Conservation (phyloP, 495 filamentous ascomycete genomes). For the Talaromyces proteolyticus region DNA sequence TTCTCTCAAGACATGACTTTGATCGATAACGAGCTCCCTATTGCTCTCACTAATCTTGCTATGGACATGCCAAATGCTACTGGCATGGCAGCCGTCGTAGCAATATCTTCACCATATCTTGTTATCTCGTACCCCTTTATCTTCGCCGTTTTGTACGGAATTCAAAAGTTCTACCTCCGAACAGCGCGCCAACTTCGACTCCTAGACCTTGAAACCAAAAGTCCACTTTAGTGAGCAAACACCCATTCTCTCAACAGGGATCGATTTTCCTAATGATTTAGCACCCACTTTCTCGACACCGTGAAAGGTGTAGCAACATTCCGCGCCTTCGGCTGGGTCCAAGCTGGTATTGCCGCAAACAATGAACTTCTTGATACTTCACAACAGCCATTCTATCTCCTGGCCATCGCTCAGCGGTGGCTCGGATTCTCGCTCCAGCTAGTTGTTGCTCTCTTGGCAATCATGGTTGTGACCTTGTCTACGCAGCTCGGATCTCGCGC, state of each 20-base stretch:
- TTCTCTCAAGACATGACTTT: conserved; percentile 40
- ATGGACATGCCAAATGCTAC: conserved; percentile 8
- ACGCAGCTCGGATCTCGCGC: conserved; percentile 15
- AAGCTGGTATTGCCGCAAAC: conserved; percentile 9
- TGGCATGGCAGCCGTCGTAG: conserved; percentile 25
- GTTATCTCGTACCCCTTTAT: conserved; percentile 24
- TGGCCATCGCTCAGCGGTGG: conserved; percentile 39
- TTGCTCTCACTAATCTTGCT: conserved; percentile 1
- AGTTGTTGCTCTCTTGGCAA: conserved; percentile 25
- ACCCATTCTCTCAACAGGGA: not conserved
- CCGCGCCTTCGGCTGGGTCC: conserved; percentile 33
- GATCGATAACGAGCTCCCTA: conserved; percentile 30
- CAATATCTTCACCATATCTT: conserved; percentile 23
- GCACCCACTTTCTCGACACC: conserved; percentile 36
- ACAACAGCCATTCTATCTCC: conserved; percentile 38
- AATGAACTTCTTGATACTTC: conserved; percentile 23
- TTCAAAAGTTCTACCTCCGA: conserved; percentile 49
- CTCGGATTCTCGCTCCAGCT: conserved; percentile 30
- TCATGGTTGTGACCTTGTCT: conserved; percentile 26
- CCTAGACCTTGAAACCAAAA: conserved; percentile 41
- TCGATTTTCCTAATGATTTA: not conserved
- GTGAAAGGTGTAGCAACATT: conserved; percentile 33
- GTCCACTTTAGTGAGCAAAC: conserved; percentile 15
- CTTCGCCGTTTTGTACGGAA: conserved; percentile 24
- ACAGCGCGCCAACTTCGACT: conserved; percentile 46